A percentile compares a stretch with the other conserved stretches of the same genome.
Conservation (phyloP, 176 grass and related monocot genomes). For the Triticum dicoccoides region DNA sequence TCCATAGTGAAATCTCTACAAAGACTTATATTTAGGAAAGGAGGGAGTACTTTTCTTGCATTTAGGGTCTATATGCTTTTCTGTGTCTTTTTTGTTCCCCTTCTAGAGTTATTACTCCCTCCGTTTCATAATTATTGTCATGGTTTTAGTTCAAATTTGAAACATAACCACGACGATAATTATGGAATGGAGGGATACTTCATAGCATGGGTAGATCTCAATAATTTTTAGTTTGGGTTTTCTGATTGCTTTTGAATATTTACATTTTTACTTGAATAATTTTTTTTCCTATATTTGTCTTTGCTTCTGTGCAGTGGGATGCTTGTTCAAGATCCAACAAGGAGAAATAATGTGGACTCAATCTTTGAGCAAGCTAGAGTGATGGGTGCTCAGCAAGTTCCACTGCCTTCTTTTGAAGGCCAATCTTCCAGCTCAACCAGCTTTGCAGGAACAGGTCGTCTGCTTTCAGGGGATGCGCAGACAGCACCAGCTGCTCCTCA, state of each 20-base stretch:
- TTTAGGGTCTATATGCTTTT: not conserved
- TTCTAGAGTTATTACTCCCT: constrained; percentile 1
- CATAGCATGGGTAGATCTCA: not conserved
- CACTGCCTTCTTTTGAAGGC: constrained; percentile 24
- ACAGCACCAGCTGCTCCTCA: constrained; percentile 40
- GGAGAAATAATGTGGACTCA: constrained; percentile 51
- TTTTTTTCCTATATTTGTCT: not conserved
- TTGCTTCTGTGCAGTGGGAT: constrained; percentile 62
- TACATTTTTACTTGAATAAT: constrained; percentile 1
- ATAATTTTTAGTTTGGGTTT: not conserved
- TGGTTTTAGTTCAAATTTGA: too few relatives aligned
- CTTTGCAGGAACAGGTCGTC: constrained; percentile 74
- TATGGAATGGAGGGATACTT: not conserved
- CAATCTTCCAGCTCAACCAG: constrained; percentile 68
- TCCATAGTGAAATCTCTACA: too few relatives aligned
- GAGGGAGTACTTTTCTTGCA: not conserved
- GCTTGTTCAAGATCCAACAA: constrained; percentile 95
- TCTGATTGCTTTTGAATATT: not conserved
- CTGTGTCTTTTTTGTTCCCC: not conserved
- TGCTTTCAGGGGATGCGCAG: constrained; percentile 63
- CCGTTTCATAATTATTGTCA: too few relatives aligned
- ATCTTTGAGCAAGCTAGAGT: constrained; percentile 78
- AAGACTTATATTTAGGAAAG: too few relatives aligned
- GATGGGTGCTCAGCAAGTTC: constrained; percentile 59
- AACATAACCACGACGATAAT: too few relatives aligned